These are phyloP conservation scores for Boletellus emodensis DNA, from an alignment of 768 basidiomycete genomes.

Conservation along the genomic window DNA sequence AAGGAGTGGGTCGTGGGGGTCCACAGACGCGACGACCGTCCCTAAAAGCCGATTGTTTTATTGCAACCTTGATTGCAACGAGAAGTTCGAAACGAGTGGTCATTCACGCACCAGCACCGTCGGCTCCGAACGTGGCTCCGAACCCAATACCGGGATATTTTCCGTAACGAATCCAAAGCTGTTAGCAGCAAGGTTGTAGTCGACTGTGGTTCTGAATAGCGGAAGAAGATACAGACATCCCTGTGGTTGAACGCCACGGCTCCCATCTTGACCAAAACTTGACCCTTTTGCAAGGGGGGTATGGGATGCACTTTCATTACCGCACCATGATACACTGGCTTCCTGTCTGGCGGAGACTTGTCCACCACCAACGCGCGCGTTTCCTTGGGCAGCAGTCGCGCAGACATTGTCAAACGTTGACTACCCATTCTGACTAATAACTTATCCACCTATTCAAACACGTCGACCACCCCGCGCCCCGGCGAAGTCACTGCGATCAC, in stretches of 20 bases:
- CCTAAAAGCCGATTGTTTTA: constrained; percentile 37
- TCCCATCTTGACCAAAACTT: constrained; percentile 63
- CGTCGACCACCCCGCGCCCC: constrained; percentile 32
- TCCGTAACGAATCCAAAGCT: constrained; percentile 75
- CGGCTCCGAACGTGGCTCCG: constrained; percentile 63
- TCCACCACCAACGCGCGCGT: constrained; percentile 50
- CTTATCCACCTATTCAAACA: constrained; percentile 28
- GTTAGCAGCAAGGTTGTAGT: background rate
- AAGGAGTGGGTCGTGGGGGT: constrained; percentile 52
- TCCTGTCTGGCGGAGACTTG: constrained; percentile 35
- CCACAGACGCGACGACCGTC: constrained; percentile 54
- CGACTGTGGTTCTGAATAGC: background rate
- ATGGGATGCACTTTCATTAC: constrained; percentile 48
- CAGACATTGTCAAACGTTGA: too few relatives aligned
- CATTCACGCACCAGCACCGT: constrained; percentile 59
- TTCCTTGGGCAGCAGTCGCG: constrained; percentile 32
- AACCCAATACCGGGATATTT: constrained; percentile 60
- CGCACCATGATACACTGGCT: constrained; percentile 54
- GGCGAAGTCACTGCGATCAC: constrained; percentile 41
- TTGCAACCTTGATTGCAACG: background rate
- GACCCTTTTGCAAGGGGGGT: constrained; percentile 46
- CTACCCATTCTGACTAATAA: background rate
- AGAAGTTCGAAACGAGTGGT: background rate
- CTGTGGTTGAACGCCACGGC: constrained; percentile 77
- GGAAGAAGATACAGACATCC: constrained; percentile 43